A percentile compares a stretch with the other conserved stretches of the same genome.
phyloP scores from a whole-genome alignment of 2,329 filamentous ascomycete species.

The Botrytis galanthina region DNA sequence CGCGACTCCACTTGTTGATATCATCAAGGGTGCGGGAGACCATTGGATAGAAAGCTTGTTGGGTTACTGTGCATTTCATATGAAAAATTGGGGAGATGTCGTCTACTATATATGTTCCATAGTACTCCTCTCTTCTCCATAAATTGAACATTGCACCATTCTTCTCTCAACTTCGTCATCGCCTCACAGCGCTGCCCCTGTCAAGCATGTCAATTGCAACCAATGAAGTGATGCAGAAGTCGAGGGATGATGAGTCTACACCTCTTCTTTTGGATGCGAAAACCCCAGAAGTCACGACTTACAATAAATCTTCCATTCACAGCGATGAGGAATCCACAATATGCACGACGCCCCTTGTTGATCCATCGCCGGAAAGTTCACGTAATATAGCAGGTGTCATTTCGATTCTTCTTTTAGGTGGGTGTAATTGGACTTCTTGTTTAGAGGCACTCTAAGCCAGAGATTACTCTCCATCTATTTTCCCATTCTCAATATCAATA shows the following conservation, averaged over 20 bases:
- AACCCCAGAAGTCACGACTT: background rate
- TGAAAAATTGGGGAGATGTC: background rate
- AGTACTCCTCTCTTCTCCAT: background rate
- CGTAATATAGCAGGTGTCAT: constrained; percentile 26
- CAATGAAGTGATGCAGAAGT: too few relatives aligned
- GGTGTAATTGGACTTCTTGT: constrained; percentile 14
- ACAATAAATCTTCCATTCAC: background rate
- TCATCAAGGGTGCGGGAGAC: too few relatives aligned
- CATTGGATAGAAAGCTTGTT: background rate
- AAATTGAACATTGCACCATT: background rate
- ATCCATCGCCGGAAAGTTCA: background rate
- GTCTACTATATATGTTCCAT: background rate
- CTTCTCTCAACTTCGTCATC: background rate
- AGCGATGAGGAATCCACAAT: background rate
- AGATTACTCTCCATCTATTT: background rate
- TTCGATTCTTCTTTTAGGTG: constrained; percentile 28
- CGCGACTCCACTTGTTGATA: background rate
- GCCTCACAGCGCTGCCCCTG: background rate
- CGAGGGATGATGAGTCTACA: background rate
- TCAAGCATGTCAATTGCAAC: background rate
- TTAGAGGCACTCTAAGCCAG: too few relatives aligned
- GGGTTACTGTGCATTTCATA: background rate
- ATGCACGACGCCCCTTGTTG: background rate
- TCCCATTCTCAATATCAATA: background rate
- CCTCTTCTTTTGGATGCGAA: background rate